Conservation (phyloP, 805 yeast genomes). For the Hanseniaspora mollemarum region DNA sequence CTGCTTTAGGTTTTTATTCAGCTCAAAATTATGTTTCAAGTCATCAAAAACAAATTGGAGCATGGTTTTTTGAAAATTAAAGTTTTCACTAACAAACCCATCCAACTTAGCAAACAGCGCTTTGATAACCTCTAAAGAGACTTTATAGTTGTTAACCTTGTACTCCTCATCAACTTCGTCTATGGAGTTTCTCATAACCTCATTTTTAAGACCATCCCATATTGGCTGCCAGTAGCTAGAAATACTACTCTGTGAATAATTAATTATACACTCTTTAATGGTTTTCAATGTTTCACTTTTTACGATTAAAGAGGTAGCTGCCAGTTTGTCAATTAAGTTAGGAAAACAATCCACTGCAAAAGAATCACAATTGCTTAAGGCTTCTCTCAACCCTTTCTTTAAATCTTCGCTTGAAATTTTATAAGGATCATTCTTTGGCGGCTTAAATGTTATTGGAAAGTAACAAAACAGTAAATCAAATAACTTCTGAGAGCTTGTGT, state of each 20-base stretch:
- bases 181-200: constrained; percentile 71
- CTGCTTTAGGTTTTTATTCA: constrained; percentile 48
- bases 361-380: constrained; percentile 48
- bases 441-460: constrained; percentile 89
- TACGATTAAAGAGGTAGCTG: constrained; percentile 62
- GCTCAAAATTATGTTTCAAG: constrained; percentile 40
- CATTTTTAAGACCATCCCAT: constrained; percentile 84
- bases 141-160: constrained; percentile 33
- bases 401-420: constrained; percentile 65
- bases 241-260: constrained; percentile 41
- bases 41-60: constrained; percentile 38
- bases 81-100: constrained; percentile 21
- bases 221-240: constrained; percentile 55
- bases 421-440: constrained; percentile 77
- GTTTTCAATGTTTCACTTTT: constrained; percentile 65
- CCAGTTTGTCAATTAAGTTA: constrained; percentile 64
- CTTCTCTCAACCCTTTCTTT: constrained; percentile 47
- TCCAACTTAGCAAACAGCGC: constrained; percentile 34
- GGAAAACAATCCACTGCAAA: constrained; percentile 68
- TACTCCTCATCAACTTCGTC: constrained; percentile 32
- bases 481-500: constrained; percentile 46
- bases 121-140: constrained; percentile 37
- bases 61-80: constrained; percentile 31
- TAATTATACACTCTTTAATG: constrained; percentile 43
- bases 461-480: constrained; percentile 89